phyloP scores from a whole-genome alignment of 345 rosid species.

The Sonneratia alba region DNA sequence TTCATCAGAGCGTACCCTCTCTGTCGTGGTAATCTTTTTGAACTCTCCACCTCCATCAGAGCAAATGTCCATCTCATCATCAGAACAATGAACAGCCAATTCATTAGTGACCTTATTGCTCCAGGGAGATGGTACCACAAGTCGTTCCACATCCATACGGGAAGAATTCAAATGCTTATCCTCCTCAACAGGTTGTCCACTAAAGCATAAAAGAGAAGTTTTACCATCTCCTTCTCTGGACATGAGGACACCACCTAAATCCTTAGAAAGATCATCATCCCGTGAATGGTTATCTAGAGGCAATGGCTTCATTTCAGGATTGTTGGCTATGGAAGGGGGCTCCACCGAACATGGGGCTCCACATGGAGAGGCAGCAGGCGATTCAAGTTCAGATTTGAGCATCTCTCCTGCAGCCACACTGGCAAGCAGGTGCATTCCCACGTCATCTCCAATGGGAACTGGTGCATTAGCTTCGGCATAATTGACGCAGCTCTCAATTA shows the following conservation, averaged over 20 bases:
- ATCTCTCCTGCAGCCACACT: constrained; percentile 92
- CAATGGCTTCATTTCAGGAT: constrained; percentile 22
- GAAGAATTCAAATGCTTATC: constrained; percentile 23
- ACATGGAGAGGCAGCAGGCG: constrained; percentile 43
- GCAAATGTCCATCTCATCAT: constrained; percentile 11
- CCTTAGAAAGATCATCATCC: constrained; percentile 19
- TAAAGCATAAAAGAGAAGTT: constrained; percentile 9
- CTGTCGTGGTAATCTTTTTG: neutral
- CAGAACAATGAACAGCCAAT: constrained; percentile 9
- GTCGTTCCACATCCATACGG: constrained; percentile 23
- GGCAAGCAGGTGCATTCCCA: constrained; percentile 93
- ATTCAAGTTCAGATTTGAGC: constrained; percentile 43
- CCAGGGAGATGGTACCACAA: constrained; percentile 30
- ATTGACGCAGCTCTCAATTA: constrained; percentile 83
- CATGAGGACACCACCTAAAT: constrained; percentile 15
- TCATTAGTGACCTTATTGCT: constrained; percentile 32
- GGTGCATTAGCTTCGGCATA: constrained; percentile 46
- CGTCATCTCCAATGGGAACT: constrained; percentile 57
- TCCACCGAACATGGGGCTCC: constrained; percentile 26
- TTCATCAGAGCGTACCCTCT: constrained; percentile 7
- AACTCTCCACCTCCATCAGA: constrained; percentile 4
- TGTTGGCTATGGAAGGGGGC: constrained; percentile 25
- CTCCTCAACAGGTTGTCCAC: constrained; percentile 20
- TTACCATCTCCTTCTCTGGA: constrained; percentile 22
- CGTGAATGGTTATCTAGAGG: constrained; percentile 19